Evolutionary conservation across 192 early-diverging fungal species (phyloP).

Genomic region (Phlyctochytrium planicorne): DNA sequence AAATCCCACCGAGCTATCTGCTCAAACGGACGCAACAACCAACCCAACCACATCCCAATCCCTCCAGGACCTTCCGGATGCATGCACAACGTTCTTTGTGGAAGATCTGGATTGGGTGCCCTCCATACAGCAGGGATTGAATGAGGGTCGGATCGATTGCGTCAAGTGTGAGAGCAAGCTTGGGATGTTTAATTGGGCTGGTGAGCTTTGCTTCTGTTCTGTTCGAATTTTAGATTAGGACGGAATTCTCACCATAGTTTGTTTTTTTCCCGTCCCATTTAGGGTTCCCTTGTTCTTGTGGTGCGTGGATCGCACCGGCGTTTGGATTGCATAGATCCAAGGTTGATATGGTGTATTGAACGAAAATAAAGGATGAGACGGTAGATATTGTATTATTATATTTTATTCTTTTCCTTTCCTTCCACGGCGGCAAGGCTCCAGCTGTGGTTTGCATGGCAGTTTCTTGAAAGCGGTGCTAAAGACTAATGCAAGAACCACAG

Average conservation of each 20-base stretch:
- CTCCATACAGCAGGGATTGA: neutral
- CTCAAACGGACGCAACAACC: no score
- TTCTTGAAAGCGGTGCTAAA: no score
- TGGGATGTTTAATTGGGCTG: conserved; percentile 79
- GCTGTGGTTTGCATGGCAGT: no score
- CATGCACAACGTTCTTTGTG: neutral
- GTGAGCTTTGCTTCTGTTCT: conserved; percentile 18
- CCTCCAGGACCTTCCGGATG: neutral
- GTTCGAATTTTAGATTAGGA: conserved; percentile 3
- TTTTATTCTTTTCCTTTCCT: no score
- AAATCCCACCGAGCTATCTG: no score
- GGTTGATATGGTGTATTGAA: neutral
- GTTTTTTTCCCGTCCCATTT: no score
- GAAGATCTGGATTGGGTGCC: neutral
- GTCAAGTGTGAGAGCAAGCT: conserved; percentile 79
- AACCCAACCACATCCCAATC: neutral
- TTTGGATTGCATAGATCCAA: neutral
- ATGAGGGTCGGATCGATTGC: conserved; percentile 64
- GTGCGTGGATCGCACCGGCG: conserved; percentile 10
- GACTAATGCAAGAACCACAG: no score
- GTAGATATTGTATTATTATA: no score
- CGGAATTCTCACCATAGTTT: no score
- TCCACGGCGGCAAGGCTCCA: no score
- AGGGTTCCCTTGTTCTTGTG: conserved; percentile 11
- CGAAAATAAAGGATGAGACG: no score